Conservation (phyloP, 2,329 filamentous ascomycete species). For the Leptographium wingfieldii region DNA sequence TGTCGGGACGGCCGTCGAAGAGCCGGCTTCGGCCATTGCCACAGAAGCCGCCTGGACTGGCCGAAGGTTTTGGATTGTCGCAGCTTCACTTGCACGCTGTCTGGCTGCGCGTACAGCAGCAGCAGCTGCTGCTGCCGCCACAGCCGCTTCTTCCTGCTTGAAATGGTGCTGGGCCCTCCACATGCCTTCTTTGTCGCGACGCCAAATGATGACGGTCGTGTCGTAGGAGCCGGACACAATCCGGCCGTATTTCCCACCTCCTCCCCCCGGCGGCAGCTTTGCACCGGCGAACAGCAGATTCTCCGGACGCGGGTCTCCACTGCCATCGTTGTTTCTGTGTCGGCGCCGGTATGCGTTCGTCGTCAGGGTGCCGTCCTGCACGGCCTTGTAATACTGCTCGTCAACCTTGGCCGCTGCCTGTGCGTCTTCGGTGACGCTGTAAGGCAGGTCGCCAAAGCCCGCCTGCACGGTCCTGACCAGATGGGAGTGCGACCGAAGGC, state of each 20-base stretch:
- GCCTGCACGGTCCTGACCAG: constrained; percentile 92
- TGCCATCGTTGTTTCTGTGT: constrained; percentile 21
- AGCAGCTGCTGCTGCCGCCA: constrained; percentile 24
- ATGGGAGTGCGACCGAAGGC: constrained; percentile 66
- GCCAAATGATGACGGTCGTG: constrained; percentile 91
- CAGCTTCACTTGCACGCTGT: background rate
- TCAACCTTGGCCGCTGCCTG: constrained; percentile 63
- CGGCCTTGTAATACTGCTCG: constrained; percentile 52
- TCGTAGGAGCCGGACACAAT: constrained; percentile 97
- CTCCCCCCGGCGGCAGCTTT: constrained; percentile 80
- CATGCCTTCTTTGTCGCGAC: constrained; percentile 67
- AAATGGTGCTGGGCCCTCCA: constrained; percentile 72
- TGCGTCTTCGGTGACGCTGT: constrained; percentile 62
- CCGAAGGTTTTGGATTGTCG: background rate
- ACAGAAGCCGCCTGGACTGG: background rate
- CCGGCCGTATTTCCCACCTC: constrained; percentile 77
- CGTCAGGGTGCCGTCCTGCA: constrained; percentile 37
- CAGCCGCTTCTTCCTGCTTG: constrained; percentile 58
- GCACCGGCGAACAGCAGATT: constrained; percentile 72
- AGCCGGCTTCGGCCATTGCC: background rate
- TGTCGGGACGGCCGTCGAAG: background rate
- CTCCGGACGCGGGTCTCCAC: constrained; percentile 59
- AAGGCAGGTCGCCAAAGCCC: constrained; percentile 79
- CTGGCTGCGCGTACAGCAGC: background rate
- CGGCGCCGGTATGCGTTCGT: background rate